These are phyloP conservation scores for Bacidia gigantensis DNA, from an alignment of 495 filamentous ascomycete species.

Conservation along the genomic window DNA sequence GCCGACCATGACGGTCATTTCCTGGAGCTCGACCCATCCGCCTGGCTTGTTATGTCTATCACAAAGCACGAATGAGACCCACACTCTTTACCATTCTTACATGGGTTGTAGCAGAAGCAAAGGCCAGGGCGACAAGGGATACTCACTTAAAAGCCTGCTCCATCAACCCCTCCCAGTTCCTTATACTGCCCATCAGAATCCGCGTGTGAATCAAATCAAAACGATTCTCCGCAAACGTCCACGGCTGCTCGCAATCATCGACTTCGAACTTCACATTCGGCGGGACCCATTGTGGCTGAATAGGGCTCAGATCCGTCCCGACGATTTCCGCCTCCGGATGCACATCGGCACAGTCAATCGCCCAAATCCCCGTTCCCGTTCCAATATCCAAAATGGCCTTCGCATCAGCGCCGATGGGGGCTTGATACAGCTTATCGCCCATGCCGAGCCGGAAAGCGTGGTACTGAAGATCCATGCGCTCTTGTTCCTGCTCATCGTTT, in stretches of 20 bases:
- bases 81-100: too few relatives aligned
- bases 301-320: conserved; percentile 37
- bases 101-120: neutral
- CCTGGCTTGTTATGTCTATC: conserved; percentile 20
- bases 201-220: conserved; percentile 43
- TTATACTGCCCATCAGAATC: conserved; percentile 32
- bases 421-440: conserved; percentile 36
- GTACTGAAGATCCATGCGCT: conserved; percentile 58
- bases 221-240: conserved; percentile 26
- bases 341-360: conserved; percentile 38
- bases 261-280: conserved; percentile 49
- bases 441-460: conserved; percentile 41
- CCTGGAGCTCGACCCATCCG: conserved; percentile 22
- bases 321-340: conserved; percentile 24
- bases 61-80: too few relatives aligned
- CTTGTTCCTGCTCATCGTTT: conserved; percentile 33
- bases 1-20: conserved; percentile 19
- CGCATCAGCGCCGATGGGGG: conserved; percentile 32
- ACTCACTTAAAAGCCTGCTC: conserved; percentile 18
- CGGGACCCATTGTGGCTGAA: conserved; percentile 35
- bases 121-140: conserved; percentile 12
- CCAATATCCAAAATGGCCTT: conserved; percentile 44
- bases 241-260: conserved; percentile 42
- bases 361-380: conserved; percentile 53
- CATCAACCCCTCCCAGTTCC: conserved; percentile 34